phyloP scores from a whole-genome alignment of 306 rosid genomes.

The Cercis canadensis region DNA sequence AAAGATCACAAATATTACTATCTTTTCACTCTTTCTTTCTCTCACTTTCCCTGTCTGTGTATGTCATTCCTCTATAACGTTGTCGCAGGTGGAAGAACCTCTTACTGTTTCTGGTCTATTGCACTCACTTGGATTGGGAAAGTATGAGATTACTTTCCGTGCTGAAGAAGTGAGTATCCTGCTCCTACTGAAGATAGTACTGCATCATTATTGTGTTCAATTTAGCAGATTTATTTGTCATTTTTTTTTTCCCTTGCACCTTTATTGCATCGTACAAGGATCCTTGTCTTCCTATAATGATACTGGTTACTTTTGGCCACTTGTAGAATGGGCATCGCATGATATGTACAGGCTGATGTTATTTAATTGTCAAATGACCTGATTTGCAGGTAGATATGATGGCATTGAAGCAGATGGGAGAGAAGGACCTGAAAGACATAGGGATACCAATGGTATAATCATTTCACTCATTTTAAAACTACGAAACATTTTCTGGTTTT shows the following conservation, averaged over 20 bases:
- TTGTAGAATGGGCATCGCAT: not conserved
- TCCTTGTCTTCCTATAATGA: not conserved
- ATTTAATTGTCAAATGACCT: constrained; percentile 11
- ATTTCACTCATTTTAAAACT: constrained; percentile 10
- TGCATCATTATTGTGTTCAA: not conserved
- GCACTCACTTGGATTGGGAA: constrained; percentile 65
- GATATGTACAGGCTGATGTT: not conserved
- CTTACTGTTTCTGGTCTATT: constrained; percentile 57
- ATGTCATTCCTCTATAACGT: constrained; percentile 1
- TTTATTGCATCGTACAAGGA: not conserved
- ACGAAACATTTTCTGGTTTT: not conserved
- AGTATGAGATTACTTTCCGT: constrained; percentile 59
- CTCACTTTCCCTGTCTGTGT: not conserved
- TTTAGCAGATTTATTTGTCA: not conserved
- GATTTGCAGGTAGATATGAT: constrained; percentile 65
- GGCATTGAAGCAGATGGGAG: constrained; percentile 72
- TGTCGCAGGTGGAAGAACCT: constrained; percentile 49
- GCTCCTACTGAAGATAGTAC: not conserved
- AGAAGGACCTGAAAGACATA: constrained; percentile 71
- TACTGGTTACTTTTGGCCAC: not conserved
- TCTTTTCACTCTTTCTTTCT: not conserved
- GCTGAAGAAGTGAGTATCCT: constrained; percentile 66
- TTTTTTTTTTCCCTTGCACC: not conserved
- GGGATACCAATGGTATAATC: constrained; percentile 72
- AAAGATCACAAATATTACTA: constrained; percentile 44